Evolutionary conservation across 441 rosid genomes (phyloP), one percentile per base, ranked within the genome.

Genomic region (Populus hybrid): DNA sequence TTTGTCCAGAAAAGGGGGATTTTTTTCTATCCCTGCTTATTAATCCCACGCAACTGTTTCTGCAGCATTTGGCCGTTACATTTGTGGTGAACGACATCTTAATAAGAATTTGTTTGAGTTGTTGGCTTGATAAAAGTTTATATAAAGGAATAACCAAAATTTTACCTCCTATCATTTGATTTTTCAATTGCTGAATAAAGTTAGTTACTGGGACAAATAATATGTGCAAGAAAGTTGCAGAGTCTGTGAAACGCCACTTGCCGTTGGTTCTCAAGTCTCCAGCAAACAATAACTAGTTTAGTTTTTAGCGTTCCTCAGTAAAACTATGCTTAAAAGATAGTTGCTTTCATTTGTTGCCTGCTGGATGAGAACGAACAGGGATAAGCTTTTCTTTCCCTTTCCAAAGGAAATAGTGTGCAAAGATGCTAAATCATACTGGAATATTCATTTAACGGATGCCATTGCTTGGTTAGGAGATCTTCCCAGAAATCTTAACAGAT

Each of bases 61-160:
- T 69, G 76, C 80, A 69, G 74, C 35, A 6, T 81, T 34, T 80
- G 76, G 61, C 71, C 59, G 35, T 78, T 38, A 69, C 66, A 57
- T 69, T 34, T 67, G 67, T 71, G 75, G 81, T 78, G 71, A 71
- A 64, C 71, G 23, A 30, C 75, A 30, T 70, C 67, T 74, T 78
- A 74, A 67, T 46, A 59, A 68, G 35, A 40, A 63, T 75, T 68
- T 79, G 67, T 78, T 67, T 69, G 18, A 78, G 75, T 34, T 21
- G 10, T 67, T 63, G 70, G 75, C 65, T 40, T 64, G 71, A 63
- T 35, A 77, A 72, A 83, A 77, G 66, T 64, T 64, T 10, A 53
- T 63, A 38, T 68, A 67, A 78, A 23, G 69, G 40, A 64, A 70
- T 40, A 63, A 23, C 23, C 26, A 64, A 38, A 9, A 10, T 63